A percentile compares a stretch with the other conserved stretches of the same genome.
Evolutionary conservation across 371 early-diverging fungal species (phyloP).

Genomic region (Smittium culicis): DNA sequence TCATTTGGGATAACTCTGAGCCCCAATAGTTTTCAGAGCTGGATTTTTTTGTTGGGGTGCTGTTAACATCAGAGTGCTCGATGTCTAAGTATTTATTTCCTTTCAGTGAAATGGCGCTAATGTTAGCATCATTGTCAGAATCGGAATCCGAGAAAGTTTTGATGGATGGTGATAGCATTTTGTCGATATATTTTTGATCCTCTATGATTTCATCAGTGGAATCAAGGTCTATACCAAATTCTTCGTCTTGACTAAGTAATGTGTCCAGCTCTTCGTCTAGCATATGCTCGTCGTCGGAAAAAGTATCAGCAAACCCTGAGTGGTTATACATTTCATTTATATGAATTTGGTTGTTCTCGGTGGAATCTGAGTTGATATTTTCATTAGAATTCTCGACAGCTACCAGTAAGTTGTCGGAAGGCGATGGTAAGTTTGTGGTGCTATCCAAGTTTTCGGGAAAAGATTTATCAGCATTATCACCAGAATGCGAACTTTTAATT

Average conservation of each 20-base stretch:
- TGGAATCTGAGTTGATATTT: neutral
- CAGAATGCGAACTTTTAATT: too few relatives aligned
- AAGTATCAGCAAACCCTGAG: neutral
- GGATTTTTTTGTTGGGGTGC: slow-evolving; percentile 4
- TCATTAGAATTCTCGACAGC: neutral
- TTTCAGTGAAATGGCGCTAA: neutral
- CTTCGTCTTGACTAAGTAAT: neutral
- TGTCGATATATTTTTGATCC: neutral
- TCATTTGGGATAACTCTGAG: neutral
- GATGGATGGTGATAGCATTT: neutral
- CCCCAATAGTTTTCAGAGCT: too few relatives aligned
- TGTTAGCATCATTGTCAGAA: neutral
- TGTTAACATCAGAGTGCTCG: neutral
- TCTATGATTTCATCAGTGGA: neutral
- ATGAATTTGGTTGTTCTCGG: neutral
- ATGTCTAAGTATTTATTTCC: neutral
- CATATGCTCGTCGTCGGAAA: neutral
- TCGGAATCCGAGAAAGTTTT: neutral
- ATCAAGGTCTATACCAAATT: neutral
- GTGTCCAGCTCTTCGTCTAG: neutral
- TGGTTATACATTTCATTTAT: neutral
- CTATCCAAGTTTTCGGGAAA: neutral
- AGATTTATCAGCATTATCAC: too few relatives aligned
- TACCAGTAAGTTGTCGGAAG: neutral
- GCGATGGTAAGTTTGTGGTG: neutral